These are phyloP conservation scores for Ensete glaucum DNA, from an alignment of 176 grass and related monocot genomes.

Conservation along the genomic window DNA sequence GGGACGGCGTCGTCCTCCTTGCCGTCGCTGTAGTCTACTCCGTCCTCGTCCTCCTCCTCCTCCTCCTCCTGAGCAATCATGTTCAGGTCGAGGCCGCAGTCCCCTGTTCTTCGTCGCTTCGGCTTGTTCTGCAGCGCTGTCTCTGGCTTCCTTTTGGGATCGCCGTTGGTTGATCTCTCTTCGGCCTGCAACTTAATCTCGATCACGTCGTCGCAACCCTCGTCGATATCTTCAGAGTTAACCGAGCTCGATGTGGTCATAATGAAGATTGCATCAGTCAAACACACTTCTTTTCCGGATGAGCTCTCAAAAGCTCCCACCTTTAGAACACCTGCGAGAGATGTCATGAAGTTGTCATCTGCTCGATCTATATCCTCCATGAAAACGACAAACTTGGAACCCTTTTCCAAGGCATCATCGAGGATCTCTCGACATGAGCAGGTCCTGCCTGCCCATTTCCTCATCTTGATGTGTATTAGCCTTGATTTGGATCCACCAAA, in stretches of 20 bases:
- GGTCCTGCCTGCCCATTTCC: constrained; percentile 4
- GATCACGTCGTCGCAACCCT: not conserved
- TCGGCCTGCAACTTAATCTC: constrained; percentile 5
- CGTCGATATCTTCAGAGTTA: constrained; percentile 1
- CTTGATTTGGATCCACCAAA: constrained; percentile 33
- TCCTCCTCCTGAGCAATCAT: constrained; percentile 9
- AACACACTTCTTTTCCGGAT: not conserved
- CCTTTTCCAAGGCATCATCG: constrained; percentile 21
- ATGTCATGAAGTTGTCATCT: constrained; percentile 17
- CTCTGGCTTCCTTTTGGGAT: constrained; percentile 6
- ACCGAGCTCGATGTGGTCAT: constrained; percentile 23
- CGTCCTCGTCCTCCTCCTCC: not conserved
- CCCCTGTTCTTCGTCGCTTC: constrained; percentile 4
- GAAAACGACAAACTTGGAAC: constrained; percentile 31
- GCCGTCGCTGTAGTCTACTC: not conserved
- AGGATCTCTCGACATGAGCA: constrained; percentile 19
- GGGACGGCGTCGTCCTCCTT: constrained; percentile 43
- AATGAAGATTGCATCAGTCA: constrained; percentile 34
- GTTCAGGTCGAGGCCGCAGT: constrained; percentile 2
- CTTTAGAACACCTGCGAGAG: constrained; percentile 3
- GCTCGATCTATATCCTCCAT: constrained; percentile 40
- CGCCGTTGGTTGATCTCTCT: not conserved
- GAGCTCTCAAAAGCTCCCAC: constrained; percentile 23
- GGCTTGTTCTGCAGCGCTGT: not conserved
- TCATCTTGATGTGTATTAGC: constrained; percentile 18